Conservation (phyloP, 257 asterid species). For the Primulina tabacum region DNA sequence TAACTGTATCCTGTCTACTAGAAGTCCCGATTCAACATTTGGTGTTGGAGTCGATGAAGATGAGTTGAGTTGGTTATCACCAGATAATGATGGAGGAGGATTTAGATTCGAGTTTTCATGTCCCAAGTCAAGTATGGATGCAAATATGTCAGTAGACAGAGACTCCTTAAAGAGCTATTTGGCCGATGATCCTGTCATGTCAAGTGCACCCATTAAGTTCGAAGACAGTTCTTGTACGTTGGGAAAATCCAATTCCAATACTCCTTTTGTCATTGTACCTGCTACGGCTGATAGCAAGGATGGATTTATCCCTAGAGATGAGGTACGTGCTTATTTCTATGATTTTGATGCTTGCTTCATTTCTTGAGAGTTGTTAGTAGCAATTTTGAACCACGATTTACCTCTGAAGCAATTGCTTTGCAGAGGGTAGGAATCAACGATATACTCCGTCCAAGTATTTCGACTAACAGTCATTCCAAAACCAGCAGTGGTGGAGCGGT, state of each 20-base stretch:
- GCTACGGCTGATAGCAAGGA: constrained; percentile 34
- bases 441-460: constrained; percentile 27
- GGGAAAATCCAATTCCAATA: constrained; percentile 33
- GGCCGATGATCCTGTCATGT: constrained; percentile 33
- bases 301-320: constrained; percentile 36
- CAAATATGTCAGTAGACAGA: constrained; percentile 31
- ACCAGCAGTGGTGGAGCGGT: constrained; percentile 37
- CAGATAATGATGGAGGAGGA: constrained; percentile 55
- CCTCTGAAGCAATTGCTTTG: constrained; percentile 18
- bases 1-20: constrained; percentile 33
- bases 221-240: constrained; percentile 42
- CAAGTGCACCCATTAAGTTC: constrained; percentile 32
- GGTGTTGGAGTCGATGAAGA: constrained; percentile 61
- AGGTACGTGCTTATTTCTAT: constrained; percentile 35
- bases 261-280: constrained; percentile 42
- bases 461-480: constrained; percentile 25
- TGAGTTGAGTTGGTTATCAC: constrained; percentile 66
- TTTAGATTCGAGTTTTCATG: constrained; percentile 41
- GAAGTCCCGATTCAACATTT: constrained; percentile 78
- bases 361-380: neutral
- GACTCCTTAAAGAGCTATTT: constrained; percentile 36
- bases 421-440: constrained; percentile 27
- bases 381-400: constrained; percentile 8
- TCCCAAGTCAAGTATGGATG: constrained; percentile 40
- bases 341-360: neutral